Evolutionary conservation across 352 stramenopile genomes (phyloP).

Genomic region (Thraustotheca clavata): DNA sequence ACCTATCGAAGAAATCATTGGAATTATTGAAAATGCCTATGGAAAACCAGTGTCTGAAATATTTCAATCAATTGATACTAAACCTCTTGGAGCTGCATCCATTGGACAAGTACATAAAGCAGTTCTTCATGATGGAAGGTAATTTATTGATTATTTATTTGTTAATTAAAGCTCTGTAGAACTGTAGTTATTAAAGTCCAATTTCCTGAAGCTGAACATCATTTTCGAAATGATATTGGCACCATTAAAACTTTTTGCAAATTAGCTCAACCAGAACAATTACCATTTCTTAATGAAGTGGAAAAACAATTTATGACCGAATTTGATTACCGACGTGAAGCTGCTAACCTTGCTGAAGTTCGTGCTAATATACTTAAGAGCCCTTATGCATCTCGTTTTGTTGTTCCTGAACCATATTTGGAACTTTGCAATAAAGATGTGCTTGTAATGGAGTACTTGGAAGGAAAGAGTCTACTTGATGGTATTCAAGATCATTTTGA

Average conservation of each 20-base stretch:
- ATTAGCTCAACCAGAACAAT: conserved; percentile 91
- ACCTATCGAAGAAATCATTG: conserved; percentile 53
- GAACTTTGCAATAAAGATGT: conserved; percentile 91
- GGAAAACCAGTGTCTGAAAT: conserved; percentile 44
- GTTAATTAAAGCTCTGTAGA: neutral
- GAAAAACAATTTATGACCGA: conserved; percentile 98
- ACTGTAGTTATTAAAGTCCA: conserved; percentile 86
- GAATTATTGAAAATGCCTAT: conserved; percentile 68
- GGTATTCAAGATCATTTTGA: conserved; percentile 88
- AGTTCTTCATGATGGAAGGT: conserved; percentile 51
- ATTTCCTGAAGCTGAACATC: conserved; percentile 89
- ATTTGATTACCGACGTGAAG: conserved; percentile 94
- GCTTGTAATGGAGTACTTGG: conserved; percentile 93
- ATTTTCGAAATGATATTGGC: conserved; percentile 94
- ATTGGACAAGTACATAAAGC: conserved; percentile 80
- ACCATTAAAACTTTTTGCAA: conserved; percentile 94
- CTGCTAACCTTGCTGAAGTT: conserved; percentile 83
- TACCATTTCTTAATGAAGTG: conserved; percentile 91
- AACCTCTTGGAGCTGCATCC: conserved; percentile 67
- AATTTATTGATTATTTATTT: conserved; percentile 8
- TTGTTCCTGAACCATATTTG: conserved; percentile 79
- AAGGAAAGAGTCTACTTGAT: conserved; percentile 77
- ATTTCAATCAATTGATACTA: conserved; percentile 51
- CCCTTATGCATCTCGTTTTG: conserved; percentile 55
- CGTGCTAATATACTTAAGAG: conserved; percentile 83